Percentiles rank a stretch among this genome's conserved stretches.
phyloP scores from a whole-genome alignment of 257 asterid species.

The Fraxinus cuspidata region DNA sequence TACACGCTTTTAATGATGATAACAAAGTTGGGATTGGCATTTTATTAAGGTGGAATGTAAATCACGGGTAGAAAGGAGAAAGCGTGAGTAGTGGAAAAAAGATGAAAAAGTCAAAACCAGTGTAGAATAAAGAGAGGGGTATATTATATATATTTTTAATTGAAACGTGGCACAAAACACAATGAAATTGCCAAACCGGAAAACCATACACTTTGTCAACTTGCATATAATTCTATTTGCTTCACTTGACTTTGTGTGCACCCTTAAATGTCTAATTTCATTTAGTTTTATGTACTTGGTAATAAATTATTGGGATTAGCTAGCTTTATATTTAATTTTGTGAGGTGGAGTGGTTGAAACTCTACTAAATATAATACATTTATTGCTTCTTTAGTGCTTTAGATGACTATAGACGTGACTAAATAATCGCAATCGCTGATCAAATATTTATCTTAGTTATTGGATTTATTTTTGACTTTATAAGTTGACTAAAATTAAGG shows the following conservation, averaged over 20 bases:
- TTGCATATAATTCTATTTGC: background rate
- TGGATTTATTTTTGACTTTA: slow-evolving; percentile 28
- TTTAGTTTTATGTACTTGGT: background rate
- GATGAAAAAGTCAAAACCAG: slow-evolving; percentile 27
- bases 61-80: background rate
- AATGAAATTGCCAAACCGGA: background rate
- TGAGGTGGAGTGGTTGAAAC: slow-evolving; percentile 66
- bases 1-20: background rate
- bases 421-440: too few species aligned
- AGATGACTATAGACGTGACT: slow-evolving; percentile 38
- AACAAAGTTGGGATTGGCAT: slow-evolving; percentile 14
- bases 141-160: background rate
- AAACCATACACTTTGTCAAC: slow-evolving; percentile 11
- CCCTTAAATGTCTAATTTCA: background rate
- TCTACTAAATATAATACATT: slow-evolving; percentile 46
- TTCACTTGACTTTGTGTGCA: slow-evolving; percentile 7
- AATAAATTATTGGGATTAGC: slow-evolving; percentile 22
- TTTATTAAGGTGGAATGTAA: background rate
- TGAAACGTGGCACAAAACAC: slow-evolving; percentile 11
- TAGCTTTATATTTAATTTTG: slow-evolving; percentile 41
- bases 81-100: background rate
- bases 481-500: slow-evolving; percentile 20
- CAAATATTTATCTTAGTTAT: background rate
- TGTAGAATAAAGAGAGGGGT: background rate
- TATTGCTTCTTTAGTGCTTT: slow-evolving; percentile 56